A percentile compares a stretch with the other conserved stretches of the same genome.
Evolutionary conservation across 2,329 filamentous ascomycete species (phyloP).

Genomic region (Nemania sp.): DNA sequence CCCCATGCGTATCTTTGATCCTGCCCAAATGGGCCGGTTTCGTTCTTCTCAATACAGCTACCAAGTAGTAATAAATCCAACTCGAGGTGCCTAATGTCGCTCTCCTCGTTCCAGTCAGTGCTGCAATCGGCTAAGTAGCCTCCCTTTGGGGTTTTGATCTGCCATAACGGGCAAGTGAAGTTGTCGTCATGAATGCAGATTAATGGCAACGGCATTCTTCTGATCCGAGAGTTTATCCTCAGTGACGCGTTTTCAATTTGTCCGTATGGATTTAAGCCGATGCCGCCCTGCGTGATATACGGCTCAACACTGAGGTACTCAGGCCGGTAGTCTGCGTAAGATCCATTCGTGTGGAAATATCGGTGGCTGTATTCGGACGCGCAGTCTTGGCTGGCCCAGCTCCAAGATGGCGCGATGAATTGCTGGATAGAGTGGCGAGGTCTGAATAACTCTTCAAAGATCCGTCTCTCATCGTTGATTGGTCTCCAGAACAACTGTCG

Average conservation of each 20-base stretch:
- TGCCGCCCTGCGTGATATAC: neutral
- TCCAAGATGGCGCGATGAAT: conserved; percentile 8
- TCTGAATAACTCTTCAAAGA: neutral
- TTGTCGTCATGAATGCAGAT: too few relatives aligned
- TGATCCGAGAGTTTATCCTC: conserved; percentile 3
- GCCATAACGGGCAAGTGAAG: neutral
- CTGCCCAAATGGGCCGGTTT: neutral
- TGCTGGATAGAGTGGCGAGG: neutral
- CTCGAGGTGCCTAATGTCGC: neutral
- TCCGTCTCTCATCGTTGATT: neutral
- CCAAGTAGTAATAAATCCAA: conserved; percentile 1
- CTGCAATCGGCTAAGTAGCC: neutral
- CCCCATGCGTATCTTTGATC: conserved; percentile 8
- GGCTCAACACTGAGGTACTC: conserved; percentile 3
- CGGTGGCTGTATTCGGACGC: neutral
- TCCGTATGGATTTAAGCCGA: conserved; percentile 1
- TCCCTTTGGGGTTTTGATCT: neutral
- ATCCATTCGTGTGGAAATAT: neutral
- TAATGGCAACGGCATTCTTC: neutral
- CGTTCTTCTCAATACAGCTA: neutral
- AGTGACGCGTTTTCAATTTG: conserved; percentile 5
- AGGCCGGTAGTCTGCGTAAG: neutral
- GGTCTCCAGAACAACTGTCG: conserved; percentile 11
- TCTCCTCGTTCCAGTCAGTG: conserved; percentile 1
- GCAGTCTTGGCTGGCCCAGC: neutral